Evolutionary conservation across 352 stramenopile genomes (phyloP).

Genomic region (Phytophthora multivora): DNA sequence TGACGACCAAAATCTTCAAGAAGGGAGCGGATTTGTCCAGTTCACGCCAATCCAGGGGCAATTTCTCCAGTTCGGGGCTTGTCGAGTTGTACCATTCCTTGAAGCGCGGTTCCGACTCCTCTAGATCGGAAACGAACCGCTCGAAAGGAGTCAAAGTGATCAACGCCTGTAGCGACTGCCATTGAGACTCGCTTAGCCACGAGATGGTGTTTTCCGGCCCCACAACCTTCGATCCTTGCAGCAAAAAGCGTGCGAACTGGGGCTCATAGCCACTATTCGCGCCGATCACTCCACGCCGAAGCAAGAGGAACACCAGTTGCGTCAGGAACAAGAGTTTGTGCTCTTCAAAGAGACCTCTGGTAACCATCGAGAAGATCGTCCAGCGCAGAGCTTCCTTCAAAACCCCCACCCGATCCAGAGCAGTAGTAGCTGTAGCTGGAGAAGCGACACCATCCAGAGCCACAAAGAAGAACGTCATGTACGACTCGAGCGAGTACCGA

Average conservation of each 20-base stretch:
- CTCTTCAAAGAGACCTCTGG: slow-evolving; percentile 91
- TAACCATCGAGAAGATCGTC: slow-evolving; percentile 91
- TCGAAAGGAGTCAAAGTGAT: slow-evolving; percentile 86
- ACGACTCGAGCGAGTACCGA: slow-evolving; percentile 92
- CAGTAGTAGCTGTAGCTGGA: slow-evolving; percentile 4
- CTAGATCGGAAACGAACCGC: slow-evolving; percentile 84
- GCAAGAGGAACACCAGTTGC: slow-evolving; percentile 85
- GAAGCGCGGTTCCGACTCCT: slow-evolving; percentile 91
- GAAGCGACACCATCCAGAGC: slow-evolving; percentile 71
- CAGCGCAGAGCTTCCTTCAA: slow-evolving; percentile 83
- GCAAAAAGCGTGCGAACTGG: slow-evolving; percentile 78
- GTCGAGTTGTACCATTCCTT: slow-evolving; percentile 92
- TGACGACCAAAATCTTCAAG: slow-evolving; percentile 94
- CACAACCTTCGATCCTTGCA: slow-evolving; percentile 73
- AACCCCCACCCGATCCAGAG: slow-evolving; percentile 61
- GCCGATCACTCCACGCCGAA: slow-evolving; percentile 70
- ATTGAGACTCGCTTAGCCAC: slow-evolving; percentile 88
- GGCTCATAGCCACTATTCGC: slow-evolving; percentile 72
- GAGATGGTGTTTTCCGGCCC: slow-evolving; percentile 74
- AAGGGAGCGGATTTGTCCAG: slow-evolving; percentile 91
- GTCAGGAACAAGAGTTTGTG: slow-evolving; percentile 92
- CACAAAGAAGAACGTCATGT: slow-evolving; percentile 89
- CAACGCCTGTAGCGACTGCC: slow-evolving; percentile 81
- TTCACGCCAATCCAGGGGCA: slow-evolving; percentile 92
- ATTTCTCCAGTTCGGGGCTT: slow-evolving; percentile 86